These are phyloP conservation scores for Russula compacta DNA, from an alignment of 768 basidiomycete genomes.

Conservation along the genomic window DNA sequence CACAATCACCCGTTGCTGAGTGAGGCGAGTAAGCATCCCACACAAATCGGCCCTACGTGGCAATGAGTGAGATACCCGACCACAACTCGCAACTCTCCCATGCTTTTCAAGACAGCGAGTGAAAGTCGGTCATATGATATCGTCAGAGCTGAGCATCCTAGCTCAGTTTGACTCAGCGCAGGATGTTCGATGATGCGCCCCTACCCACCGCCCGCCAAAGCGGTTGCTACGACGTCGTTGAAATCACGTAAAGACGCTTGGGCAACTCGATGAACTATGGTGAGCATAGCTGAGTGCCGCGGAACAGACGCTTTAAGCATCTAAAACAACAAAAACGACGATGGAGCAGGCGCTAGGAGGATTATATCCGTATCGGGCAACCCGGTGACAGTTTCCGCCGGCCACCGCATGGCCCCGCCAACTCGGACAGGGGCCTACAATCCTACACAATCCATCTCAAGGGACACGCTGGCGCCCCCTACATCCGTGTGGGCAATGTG, in stretches of 20 bases:
- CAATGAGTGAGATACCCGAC: background rate
- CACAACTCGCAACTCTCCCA: background rate
- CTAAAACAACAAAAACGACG: background rate
- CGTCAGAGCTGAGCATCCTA: background rate
- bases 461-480: too few relatives aligned
- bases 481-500: background rate
- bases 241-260: background rate
- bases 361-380: too few relatives aligned
- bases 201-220: background rate
- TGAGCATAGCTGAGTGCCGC: background rate
- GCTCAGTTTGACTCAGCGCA: conserved; percentile 1
- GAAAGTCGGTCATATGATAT: background rate
- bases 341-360: background rate
- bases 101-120: background rate
- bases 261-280: background rate
- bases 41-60: background rate
- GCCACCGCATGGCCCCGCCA: background rate
- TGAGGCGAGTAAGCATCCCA: background rate
- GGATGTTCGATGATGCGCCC: background rate
- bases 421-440: too few relatives aligned
- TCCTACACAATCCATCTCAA: too few relatives aligned
- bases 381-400: background rate
- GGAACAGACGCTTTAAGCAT: background rate
- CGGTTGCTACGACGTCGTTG: background rate
- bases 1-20: background rate